Conservation (phyloP, 495 filamentous ascomycete genomes). For the Aspergillus bertholletiae region DNA sequence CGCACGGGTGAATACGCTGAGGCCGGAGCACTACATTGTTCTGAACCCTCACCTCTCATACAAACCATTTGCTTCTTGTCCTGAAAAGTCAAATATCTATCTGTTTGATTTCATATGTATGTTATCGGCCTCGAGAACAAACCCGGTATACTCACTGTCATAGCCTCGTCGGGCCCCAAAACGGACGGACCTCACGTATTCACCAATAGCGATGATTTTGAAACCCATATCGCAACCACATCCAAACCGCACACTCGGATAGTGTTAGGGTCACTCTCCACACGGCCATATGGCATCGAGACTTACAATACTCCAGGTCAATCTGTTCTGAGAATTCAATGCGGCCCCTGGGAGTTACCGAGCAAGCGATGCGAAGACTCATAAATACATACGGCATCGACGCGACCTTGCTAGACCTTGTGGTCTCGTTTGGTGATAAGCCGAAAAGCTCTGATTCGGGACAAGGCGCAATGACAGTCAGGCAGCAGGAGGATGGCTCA, state of each 20-base stretch:
- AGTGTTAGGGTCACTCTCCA: neutral
- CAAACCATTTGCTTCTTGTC: neutral
- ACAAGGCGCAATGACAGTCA: conserved; percentile 12
- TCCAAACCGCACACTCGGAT: conserved; percentile 10
- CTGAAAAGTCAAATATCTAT: conserved; percentile 9
- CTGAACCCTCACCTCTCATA: conserved; percentile 1
- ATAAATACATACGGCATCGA: conserved; percentile 10
- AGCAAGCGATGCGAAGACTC: conserved; percentile 3
- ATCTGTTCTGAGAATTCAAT: conserved; percentile 11
- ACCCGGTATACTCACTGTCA: neutral
- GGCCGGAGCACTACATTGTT: neutral
- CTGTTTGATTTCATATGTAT: conserved; percentile 1
- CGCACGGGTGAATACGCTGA: neutral
- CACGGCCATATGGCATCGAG: too few species aligned
- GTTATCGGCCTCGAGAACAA: neutral
- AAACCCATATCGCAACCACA: neutral
- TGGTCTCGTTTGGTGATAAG: conserved; percentile 18
- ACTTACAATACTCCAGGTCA: conserved; percentile 4
- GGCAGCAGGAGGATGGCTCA: conserved; percentile 8
- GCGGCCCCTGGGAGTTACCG: conserved; percentile 10
- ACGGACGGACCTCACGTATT: conserved; percentile 2
- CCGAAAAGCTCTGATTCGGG: conserved; percentile 16
- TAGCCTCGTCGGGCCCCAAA: neutral
- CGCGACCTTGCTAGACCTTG: conserved; percentile 6
- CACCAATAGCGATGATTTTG: conserved; percentile 9